Conservation (phyloP, 225 moss, liverwort and hornwort species). For the Pseudoscleropodium purum region DNA sequence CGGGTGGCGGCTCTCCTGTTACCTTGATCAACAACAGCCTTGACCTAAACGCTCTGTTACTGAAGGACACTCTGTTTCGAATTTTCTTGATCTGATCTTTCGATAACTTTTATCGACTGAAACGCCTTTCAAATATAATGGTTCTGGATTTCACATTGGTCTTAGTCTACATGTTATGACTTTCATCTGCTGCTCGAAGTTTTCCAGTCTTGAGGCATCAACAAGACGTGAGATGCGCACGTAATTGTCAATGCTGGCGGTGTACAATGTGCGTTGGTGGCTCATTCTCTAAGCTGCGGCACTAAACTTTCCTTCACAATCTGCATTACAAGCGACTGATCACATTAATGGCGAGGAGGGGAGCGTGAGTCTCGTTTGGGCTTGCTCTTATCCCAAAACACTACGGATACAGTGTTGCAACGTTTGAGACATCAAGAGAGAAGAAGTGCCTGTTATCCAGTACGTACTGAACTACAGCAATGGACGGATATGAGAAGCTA, state of each 20-base stretch:
- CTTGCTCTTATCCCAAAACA: not conserved
- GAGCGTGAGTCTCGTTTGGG: not conserved
- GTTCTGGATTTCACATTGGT: not conserved
- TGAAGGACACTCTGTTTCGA: not conserved
- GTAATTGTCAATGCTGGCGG: slow-evolving; percentile 13
- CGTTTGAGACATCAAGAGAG: slow-evolving; percentile 5
- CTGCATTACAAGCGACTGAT: not conserved
- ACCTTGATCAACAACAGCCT: not conserved
- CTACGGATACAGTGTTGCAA: not conserved
- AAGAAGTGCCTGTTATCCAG: slow-evolving; percentile 8
- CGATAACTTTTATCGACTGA: not conserved
- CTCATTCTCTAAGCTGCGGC: not conserved
- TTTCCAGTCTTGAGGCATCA: not conserved
- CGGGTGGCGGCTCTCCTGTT: not conserved
- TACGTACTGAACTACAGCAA: not conserved
- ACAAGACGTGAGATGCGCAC: not conserved
- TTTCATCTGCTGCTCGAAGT: not conserved
- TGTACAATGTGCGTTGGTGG: slow-evolving; percentile 1
- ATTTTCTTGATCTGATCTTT: slow-evolving; percentile 14
- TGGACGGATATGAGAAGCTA: slow-evolving; percentile 53
- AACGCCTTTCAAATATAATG: not conserved
- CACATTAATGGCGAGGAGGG: not conserved
- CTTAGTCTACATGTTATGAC: not conserved
- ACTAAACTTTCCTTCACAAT: not conserved
- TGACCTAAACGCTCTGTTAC: not conserved